A percentile compares a stretch with the other conserved stretches of the same genome.
phyloP scores from a whole-genome alignment of 2,329 filamentous ascomycete genomes.

The Talaromyces albobiverticillius region DNA sequence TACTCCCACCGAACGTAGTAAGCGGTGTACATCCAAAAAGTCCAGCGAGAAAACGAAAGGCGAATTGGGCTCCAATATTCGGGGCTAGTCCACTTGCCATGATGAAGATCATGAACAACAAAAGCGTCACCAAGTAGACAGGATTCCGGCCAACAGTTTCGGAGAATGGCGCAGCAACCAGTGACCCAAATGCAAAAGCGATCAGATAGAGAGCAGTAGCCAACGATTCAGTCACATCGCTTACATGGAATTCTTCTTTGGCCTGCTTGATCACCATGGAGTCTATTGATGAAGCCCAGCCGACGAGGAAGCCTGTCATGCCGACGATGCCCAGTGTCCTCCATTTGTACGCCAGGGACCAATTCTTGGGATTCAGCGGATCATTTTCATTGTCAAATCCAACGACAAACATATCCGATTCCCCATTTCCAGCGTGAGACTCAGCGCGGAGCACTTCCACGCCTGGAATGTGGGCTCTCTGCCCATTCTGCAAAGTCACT shows the following conservation, averaged over 20 bases:
- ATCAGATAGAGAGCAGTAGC: constrained; percentile 45
- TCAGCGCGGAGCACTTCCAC: background rate
- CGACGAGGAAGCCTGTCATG: constrained; percentile 50
- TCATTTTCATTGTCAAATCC: constrained; percentile 40
- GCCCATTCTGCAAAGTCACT: constrained; percentile 1
- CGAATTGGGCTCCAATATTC: background rate
- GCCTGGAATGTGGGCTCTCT: constrained; percentile 5
- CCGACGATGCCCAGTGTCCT: constrained; percentile 44
- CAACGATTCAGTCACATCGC: constrained; percentile 50
- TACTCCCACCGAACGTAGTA: constrained; percentile 66
- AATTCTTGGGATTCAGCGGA: constrained; percentile 39
- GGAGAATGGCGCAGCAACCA: constrained; percentile 49
- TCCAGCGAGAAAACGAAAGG: constrained; percentile 57
- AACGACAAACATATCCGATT: constrained; percentile 32
- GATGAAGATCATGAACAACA: constrained; percentile 27
- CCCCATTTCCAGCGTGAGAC: background rate
- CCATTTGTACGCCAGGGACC: constrained; percentile 32
- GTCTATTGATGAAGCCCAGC: constrained; percentile 53
- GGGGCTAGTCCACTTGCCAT: constrained; percentile 1
- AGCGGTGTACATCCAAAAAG: constrained; percentile 64
- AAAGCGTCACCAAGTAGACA: constrained; percentile 48
- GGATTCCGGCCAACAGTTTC: constrained; percentile 50
- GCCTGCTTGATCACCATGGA: constrained; percentile 48
- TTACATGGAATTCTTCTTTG: constrained; percentile 46
- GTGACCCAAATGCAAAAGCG: constrained; percentile 48